Evolutionary conservation across 768 basidiomycete species (phyloP).

Genomic region (Mycena chlorophos): DNA sequence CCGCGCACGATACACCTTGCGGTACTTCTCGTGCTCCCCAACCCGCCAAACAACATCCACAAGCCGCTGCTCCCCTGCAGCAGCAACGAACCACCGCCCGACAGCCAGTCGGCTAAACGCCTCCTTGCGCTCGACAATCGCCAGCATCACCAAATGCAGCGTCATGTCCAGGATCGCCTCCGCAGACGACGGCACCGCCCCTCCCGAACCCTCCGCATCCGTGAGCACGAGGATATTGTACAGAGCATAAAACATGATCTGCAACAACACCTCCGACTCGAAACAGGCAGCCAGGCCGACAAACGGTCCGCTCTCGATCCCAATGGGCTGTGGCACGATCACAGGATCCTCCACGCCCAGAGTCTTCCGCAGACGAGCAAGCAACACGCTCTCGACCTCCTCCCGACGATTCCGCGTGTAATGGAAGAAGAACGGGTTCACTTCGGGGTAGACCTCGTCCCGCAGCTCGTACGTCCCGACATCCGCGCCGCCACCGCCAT

Average conservation of each 20-base stretch:
- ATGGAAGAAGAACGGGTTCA: conserved; percentile 95
- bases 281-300: conserved; percentile 60
- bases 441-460: conserved; percentile 78
- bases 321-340: conserved; percentile 71
- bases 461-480: conserved; percentile 87
- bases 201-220: conserved; percentile 41
- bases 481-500: conserved; percentile 44
- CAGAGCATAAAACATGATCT: conserved; percentile 81
- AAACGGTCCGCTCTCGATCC: conserved; percentile 70
- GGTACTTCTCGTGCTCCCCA: conserved; percentile 73
- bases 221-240: conserved; percentile 72
- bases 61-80: conserved; percentile 30
- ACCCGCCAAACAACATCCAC: conserved; percentile 73
- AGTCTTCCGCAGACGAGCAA: conserved; percentile 65
- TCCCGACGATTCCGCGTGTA: conserved; percentile 93
- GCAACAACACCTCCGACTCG: conserved; percentile 69
- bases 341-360: conserved; percentile 65
- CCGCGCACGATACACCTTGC: conserved; percentile 66
- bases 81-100: conserved; percentile 53
- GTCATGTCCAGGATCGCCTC: conserved; percentile 91
- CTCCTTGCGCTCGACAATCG: conserved; percentile 66
- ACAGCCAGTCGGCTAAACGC: conserved; percentile 63
- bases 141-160: conserved; percentile 84
- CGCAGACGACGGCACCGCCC: conserved; percentile 67
- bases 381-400: conserved; percentile 79